Conservation (phyloP, 768 basidiomycete species). For the Tricholoma hemisulphureum region DNA sequence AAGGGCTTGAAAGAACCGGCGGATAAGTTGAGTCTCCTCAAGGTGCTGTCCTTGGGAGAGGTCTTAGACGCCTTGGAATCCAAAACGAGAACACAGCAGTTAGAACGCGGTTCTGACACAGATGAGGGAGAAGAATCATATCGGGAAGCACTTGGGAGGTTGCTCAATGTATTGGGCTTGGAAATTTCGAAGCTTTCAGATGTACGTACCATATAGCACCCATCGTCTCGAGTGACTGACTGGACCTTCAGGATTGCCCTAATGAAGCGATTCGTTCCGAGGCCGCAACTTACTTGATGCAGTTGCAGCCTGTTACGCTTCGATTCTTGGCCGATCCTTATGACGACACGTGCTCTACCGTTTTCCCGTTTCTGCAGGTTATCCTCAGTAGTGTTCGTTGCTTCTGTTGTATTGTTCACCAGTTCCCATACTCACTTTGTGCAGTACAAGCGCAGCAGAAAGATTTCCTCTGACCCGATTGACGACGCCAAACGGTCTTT, state of each 20-base stretch:
- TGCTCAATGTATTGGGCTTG: constrained; percentile 77
- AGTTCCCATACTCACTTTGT: constrained; percentile 3
- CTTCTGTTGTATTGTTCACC: background rate
- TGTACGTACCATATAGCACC: constrained; percentile 42
- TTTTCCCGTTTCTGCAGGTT: constrained; percentile 77
- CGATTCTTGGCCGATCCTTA: constrained; percentile 88
- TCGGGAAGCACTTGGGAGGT: constrained; percentile 81
- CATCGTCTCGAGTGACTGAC: background rate
- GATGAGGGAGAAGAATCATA: constrained; percentile 89
- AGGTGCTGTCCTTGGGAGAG: constrained; percentile 81
- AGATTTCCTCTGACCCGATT: constrained; percentile 58
- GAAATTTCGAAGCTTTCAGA: constrained; percentile 86
- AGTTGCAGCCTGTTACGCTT: constrained; percentile 77
- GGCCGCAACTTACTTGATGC: constrained; percentile 59
- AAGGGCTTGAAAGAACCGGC: constrained; percentile 91
- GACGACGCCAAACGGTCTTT: constrained; percentile 73
- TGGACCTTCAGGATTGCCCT: constrained; percentile 49
- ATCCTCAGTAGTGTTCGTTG: constrained; percentile 72
- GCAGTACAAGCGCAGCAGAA: constrained; percentile 78
- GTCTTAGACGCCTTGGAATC: constrained; percentile 80
- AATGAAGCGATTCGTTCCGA: constrained; percentile 61
- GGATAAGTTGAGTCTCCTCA: constrained; percentile 87
- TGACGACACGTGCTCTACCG: constrained; percentile 83
- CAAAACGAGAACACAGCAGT: constrained; percentile 67
- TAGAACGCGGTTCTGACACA: constrained; percentile 62